phyloP scores from a whole-genome alignment of 106 monocot species.

The Allium fistulosum region DNA sequence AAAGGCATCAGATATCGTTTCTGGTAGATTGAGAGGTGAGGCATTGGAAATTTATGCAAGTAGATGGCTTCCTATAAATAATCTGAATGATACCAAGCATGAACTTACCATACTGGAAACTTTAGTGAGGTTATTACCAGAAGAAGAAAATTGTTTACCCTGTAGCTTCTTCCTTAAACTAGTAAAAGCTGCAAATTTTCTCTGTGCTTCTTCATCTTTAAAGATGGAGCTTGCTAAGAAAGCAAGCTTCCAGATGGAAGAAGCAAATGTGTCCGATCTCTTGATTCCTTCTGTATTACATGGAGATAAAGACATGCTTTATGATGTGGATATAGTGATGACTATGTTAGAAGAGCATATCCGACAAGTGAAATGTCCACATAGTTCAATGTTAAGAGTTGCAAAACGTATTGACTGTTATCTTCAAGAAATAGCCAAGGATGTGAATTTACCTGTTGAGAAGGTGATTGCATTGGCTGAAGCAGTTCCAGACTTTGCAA shows the following conservation, averaged over 20 bases:
- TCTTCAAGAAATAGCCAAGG: slow-evolving; percentile 53
- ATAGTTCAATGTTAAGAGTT: slow-evolving; percentile 56
- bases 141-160: slow-evolving; percentile 45
- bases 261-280: slow-evolving; percentile 48
- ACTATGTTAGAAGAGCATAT: slow-evolving; percentile 70
- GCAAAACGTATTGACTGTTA: slow-evolving; percentile 67
- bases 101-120: slow-evolving; percentile 40
- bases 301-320: slow-evolving; percentile 14
- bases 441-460: slow-evolving; percentile 42
- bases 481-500: slow-evolving; percentile 67
- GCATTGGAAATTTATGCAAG: slow-evolving; percentile 47
- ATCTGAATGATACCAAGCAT: slow-evolving; percentile 29
- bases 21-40: slow-evolving; percentile 38
- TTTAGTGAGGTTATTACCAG: slow-evolving; percentile 50
- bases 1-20: slow-evolving; percentile 40
- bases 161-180: slow-evolving; percentile 62
- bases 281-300: slow-evolving; percentile 34
- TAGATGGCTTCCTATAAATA: slow-evolving; percentile 34
- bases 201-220: slow-evolving; percentile 26
- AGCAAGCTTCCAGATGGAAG: slow-evolving; percentile 55
- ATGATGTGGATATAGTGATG: slow-evolving; percentile 66
- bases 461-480: slow-evolving; percentile 61
- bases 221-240: slow-evolving; percentile 51
- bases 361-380: slow-evolving; percentile 56
- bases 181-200: slow-evolving; percentile 45